A percentile compares a stretch with the other conserved stretches of the same genome.
Evolutionary conservation across 768 basidiomycete species (phyloP).

Genomic region (Cytidiella melzeri): DNA sequence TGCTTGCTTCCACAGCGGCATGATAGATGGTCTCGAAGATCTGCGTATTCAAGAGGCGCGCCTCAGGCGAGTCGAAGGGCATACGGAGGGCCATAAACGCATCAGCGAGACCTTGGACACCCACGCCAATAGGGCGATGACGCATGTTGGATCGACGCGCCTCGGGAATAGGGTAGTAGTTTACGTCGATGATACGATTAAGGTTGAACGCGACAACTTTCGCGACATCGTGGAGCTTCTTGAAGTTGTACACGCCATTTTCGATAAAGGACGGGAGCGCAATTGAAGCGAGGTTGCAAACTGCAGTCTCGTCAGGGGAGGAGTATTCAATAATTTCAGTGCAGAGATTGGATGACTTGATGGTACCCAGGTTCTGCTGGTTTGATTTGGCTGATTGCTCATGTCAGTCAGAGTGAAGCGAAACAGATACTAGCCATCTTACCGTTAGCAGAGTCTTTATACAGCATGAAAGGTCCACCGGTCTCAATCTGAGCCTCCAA

Average conservation of each 20-base stretch:
- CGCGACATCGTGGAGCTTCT: constrained; percentile 87
- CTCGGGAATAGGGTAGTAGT: constrained; percentile 93
- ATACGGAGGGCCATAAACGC: constrained; percentile 95
- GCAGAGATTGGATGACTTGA: constrained; percentile 99
- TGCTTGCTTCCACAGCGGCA: constrained; percentile 84
- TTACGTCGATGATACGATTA: constrained; percentile 90
- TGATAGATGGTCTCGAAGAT: constrained; percentile 99
- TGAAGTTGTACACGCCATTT: constrained; percentile 84
- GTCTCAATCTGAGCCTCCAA: constrained; percentile 98
- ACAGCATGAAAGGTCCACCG: constrained; percentile 98
- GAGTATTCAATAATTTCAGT: constrained; percentile 99
- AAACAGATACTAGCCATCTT: constrained; percentile 23
- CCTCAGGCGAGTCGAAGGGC: constrained; percentile 89
- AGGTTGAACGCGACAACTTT: constrained; percentile 93
- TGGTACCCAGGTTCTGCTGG: constrained; percentile 96
- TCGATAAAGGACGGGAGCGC: constrained; percentile 89
- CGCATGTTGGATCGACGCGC: constrained; percentile 93
- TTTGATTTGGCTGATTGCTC: constrained; percentile 81
- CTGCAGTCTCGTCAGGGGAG: constrained; percentile 93
- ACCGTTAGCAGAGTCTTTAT: constrained; percentile 96
- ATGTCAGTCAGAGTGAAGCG: not conserved
- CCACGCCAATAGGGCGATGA: constrained; percentile 94
- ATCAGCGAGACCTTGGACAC: constrained; percentile 97
- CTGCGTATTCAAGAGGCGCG: constrained; percentile 83
- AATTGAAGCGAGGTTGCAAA: constrained; percentile 97